Conservation (phyloP, 805 yeast species). For the Wickerhamiella siamensis region DNA sequence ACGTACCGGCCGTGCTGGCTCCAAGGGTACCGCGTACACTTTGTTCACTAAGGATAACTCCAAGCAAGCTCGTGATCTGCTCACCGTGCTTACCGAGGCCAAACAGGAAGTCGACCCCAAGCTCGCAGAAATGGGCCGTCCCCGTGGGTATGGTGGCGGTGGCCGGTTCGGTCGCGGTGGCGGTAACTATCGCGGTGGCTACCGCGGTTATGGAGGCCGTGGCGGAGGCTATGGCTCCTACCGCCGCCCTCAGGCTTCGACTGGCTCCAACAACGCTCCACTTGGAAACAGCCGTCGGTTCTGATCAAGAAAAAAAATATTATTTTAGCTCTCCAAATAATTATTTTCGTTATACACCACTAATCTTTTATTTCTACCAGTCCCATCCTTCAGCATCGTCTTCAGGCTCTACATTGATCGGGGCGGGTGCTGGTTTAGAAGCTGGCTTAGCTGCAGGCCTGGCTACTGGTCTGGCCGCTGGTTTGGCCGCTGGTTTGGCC, state of each 20-base stretch:
- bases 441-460: slow-evolving; percentile 1
- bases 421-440: background rate
- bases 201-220: slow-evolving; percentile 31
- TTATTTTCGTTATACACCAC: too few species aligned
- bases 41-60: slow-evolving; percentile 81
- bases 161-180: slow-evolving; percentile 39
- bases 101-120: slow-evolving; percentile 78
- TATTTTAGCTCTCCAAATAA: too few species aligned
- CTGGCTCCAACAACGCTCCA: slow-evolving; percentile 31
- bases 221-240: slow-evolving; percentile 22
- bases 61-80: slow-evolving; percentile 77
- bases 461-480: slow-evolving; percentile 5
- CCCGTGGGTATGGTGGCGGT: slow-evolving; percentile 51
- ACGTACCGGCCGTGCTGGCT: slow-evolving; percentile 99
- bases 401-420: slow-evolving; percentile 11
- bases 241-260: slow-evolving; percentile 19
- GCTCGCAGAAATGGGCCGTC: slow-evolving; percentile 61
- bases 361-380: background rate
- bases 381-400: slow-evolving; percentile 25
- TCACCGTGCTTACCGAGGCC: slow-evolving; percentile 88
- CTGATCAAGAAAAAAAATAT: slow-evolving; percentile 5
- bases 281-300: slow-evolving; percentile 25
- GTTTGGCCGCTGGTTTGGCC: background rate
- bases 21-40: slow-evolving; percentile 87
- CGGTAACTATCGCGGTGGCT: slow-evolving; percentile 26